phyloP scores from a whole-genome alignment of 257 asterid genomes.

The Oldenlandia corymbosa region DNA sequence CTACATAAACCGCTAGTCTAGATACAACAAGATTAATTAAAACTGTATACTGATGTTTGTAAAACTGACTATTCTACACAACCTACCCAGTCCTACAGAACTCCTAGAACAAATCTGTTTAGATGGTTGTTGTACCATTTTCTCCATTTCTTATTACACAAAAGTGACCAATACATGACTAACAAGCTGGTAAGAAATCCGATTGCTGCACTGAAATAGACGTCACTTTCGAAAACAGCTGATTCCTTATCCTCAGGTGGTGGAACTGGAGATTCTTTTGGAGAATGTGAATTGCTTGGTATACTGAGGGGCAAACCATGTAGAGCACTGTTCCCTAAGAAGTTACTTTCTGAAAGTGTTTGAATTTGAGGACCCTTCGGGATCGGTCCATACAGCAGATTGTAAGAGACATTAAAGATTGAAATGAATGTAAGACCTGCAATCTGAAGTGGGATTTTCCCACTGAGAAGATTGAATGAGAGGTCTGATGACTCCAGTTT shows the following conservation, averaged over 20 bases:
- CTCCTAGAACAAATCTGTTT: constrained; percentile 4
- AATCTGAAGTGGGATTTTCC: constrained; percentile 27
- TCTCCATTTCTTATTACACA: constrained; percentile 12
- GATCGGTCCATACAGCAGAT: constrained; percentile 29
- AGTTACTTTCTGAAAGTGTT: constrained; percentile 25
- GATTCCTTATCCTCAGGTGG: background rate
- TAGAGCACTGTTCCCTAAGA: constrained; percentile 26
- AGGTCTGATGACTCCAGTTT: constrained; percentile 38
- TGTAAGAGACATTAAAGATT: constrained; percentile 29
- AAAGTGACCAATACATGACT: constrained; percentile 14
- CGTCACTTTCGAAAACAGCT: background rate
- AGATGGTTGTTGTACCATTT: constrained; percentile 9
- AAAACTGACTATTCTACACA: too few species aligned
- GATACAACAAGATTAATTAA: too few species aligned
- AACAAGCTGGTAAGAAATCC: constrained; percentile 22
- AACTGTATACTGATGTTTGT: too few species aligned
- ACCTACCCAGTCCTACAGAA: too few species aligned
- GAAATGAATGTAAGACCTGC: constrained; percentile 31
- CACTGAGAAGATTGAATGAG: constrained; percentile 28
- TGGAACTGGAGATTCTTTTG: constrained; percentile 1
- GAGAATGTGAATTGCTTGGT: constrained; percentile 7
- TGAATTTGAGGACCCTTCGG: constrained; percentile 30
- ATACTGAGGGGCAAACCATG: constrained; percentile 23
- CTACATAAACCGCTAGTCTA: too few species aligned
- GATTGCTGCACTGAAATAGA: constrained; percentile 13